Evolutionary conservation across 1,139 yeast species (phyloP).

Genomic region (Debaryomyces psychrophilus): DNA sequence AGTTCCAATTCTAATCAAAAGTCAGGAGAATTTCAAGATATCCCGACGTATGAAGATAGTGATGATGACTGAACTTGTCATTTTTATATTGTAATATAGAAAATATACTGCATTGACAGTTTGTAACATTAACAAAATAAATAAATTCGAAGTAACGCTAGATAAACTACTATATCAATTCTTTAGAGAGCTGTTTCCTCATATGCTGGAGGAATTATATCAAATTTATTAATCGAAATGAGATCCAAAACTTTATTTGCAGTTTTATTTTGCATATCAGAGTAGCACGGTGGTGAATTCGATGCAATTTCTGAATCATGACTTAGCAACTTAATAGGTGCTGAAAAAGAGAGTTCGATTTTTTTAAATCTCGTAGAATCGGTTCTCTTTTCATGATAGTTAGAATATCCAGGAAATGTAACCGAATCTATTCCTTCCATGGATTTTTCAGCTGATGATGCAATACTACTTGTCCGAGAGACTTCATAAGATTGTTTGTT

Average conservation of each 20-base stretch:
- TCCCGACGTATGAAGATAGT: constrained; percentile 49
- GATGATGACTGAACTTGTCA: constrained; percentile 30
- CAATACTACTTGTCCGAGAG: constrained; percentile 5
- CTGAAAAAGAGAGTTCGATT: constrained; percentile 20
- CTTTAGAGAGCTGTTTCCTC: constrained; percentile 1
- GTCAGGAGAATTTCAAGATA: constrained; percentile 36
- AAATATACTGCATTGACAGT: constrained; percentile 2
- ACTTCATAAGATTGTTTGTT: not conserved
- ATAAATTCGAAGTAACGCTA: not conserved
- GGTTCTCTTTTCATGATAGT: constrained; percentile 15
- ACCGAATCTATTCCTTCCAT: not conserved
- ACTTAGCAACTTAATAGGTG: constrained; percentile 19
- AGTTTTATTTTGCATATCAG: constrained; percentile 5
- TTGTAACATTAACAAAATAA: constrained; percentile 5
- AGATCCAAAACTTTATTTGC: not conserved
- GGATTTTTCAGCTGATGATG: constrained; percentile 9
- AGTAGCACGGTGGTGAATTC: constrained; percentile 18
- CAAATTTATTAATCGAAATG: not conserved
- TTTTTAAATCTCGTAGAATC: constrained; percentile 15
- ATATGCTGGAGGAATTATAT: constrained; percentile 7
- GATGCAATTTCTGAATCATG: constrained; percentile 17
- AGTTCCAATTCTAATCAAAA: constrained; percentile 19
- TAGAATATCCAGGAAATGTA: constrained; percentile 16
- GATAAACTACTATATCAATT: not conserved
- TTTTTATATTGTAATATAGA: constrained; percentile 6